These are phyloP conservation scores for Cubamyces lactineus DNA, from an alignment of 768 basidiomycete species.

Conservation along the genomic window DNA sequence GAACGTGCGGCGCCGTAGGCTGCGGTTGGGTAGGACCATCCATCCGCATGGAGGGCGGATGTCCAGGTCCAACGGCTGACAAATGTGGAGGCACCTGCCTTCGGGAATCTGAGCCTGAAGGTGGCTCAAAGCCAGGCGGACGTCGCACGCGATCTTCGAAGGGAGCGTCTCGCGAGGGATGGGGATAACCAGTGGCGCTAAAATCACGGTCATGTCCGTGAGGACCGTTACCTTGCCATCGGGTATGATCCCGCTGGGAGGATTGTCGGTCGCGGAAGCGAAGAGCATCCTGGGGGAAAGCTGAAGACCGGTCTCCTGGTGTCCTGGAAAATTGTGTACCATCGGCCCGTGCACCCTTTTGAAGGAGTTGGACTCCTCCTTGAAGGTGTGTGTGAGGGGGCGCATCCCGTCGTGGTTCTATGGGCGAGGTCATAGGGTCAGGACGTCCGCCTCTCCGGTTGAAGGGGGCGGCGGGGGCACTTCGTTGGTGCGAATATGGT, in stretches of 20 bases:
- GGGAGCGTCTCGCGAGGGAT: slow-evolving; percentile 11
- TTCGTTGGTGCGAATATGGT: slow-evolving; percentile 64
- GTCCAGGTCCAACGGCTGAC: slow-evolving; percentile 21
- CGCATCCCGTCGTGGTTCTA: slow-evolving; percentile 53
- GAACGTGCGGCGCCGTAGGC: slow-evolving; percentile 5
- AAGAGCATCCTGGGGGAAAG: slow-evolving; percentile 18
- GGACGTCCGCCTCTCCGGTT: slow-evolving; percentile 48
- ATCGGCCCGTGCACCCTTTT: slow-evolving; percentile 45
- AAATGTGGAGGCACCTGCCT: slow-evolving; percentile 65
- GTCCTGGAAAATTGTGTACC: slow-evolving; percentile 20
- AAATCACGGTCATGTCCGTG: slow-evolving; percentile 8
- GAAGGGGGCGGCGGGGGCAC: slow-evolving; percentile 37
- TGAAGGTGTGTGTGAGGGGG: slow-evolving; percentile 44
- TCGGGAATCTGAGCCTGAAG: slow-evolving; percentile 6
- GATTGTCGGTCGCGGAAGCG: slow-evolving; percentile 29
- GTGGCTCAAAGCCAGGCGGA: slow-evolving; percentile 1
- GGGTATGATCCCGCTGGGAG: slow-evolving; percentile 25
- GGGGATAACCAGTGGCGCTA: slow-evolving; percentile 4
- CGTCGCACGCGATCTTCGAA: slow-evolving; percentile 16
- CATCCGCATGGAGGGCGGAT: slow-evolving; percentile 1
- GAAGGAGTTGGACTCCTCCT: slow-evolving; percentile 58
- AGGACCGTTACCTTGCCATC: slow-evolving; percentile 7
- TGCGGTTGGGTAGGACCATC: slow-evolving; percentile 34
- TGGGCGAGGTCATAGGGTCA: slow-evolving; percentile 41
- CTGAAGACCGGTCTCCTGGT: slow-evolving; percentile 26